A percentile compares a stretch with the other conserved stretches of the same genome.
Evolutionary conservation across 768 basidiomycete species (phyloP).

Genomic region (Agaricus subrufescens): DNA sequence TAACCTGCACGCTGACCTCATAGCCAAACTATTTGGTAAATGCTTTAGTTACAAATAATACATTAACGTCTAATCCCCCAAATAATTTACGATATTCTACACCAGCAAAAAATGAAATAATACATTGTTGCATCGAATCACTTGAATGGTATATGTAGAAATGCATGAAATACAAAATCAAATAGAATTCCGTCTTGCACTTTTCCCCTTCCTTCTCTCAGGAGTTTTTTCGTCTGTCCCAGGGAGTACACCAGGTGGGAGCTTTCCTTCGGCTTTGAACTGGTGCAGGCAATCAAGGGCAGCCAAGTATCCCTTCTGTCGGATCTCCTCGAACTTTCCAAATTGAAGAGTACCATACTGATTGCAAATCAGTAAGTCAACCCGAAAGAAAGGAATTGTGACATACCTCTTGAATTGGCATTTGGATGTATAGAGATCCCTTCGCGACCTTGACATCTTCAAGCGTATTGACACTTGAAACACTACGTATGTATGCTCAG

Average conservation of each 20-base stretch:
- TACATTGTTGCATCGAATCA: background rate
- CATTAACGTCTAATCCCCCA: background rate
- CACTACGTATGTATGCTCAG: conserved; percentile 42
- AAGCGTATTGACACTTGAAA: conserved; percentile 90
- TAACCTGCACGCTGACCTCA: no score
- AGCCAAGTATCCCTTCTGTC: conserved; percentile 74
- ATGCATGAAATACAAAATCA: conserved; percentile 15
- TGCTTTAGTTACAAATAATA: no score
- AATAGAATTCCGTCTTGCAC: conserved; percentile 74
- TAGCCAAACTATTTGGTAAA: no score
- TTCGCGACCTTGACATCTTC: conserved; percentile 92
- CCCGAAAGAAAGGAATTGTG: background rate
- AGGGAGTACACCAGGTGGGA: conserved; percentile 74
- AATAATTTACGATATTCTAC: background rate
- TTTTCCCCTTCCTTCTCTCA: conserved; percentile 66
- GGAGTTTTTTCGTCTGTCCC: conserved; percentile 41
- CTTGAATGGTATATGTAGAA: conserved; percentile 4
- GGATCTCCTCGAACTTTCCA: conserved; percentile 83
- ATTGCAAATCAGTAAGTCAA: background rate
- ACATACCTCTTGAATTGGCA: conserved; percentile 90
- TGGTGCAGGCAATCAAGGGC: conserved; percentile 66
- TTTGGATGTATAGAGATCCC: conserved; percentile 86
- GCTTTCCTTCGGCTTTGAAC: conserved; percentile 77
- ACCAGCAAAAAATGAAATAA: background rate
- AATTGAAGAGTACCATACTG: conserved; percentile 92